phyloP scores from a whole-genome alignment of 2,329 filamentous ascomycete species.

The Monosporascus cannonballus region DNA sequence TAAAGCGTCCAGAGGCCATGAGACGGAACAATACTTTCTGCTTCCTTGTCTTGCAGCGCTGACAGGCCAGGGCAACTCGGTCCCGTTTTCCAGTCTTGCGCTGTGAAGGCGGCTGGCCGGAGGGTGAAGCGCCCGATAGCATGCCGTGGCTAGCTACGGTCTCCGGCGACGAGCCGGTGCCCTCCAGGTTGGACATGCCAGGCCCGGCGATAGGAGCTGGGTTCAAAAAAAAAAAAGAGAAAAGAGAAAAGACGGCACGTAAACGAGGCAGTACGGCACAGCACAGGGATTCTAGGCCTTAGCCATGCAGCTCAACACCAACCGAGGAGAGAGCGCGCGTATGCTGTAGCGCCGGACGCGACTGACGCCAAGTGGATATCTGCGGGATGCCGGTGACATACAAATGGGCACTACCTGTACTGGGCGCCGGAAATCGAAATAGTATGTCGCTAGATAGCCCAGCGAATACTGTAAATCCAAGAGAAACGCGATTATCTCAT shows the following conservation, averaged over 20 bases:
- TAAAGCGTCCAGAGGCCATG: neutral
- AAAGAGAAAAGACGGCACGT: neutral
- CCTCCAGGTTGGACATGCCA: constrained; percentile 16
- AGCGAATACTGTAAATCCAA: neutral
- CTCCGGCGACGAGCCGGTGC: constrained; percentile 17
- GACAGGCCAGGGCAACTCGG: constrained; percentile 22
- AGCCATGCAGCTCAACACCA: too few relatives aligned
- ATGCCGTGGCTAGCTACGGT: constrained; percentile 11
- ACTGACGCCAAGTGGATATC: too few relatives aligned
- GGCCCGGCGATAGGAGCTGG: neutral
- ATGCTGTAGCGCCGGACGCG: too few relatives aligned
- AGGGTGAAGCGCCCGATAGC: constrained; percentile 7
- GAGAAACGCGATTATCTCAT: neutral
- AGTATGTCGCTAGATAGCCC: too few relatives aligned
- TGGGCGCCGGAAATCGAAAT: too few relatives aligned
- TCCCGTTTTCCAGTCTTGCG: constrained; percentile 22
- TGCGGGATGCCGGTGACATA: too few relatives aligned
- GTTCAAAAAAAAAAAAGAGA: neutral
- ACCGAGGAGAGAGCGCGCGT: too few relatives aligned
- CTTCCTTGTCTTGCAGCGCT: constrained; percentile 24
- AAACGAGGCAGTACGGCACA: neutral
- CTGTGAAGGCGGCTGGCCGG: constrained; percentile 13
- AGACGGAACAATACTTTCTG: constrained; percentile 16
- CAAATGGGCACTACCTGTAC: too few relatives aligned
- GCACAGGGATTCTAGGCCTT: too few relatives aligned